Percentiles rank a stretch among this genome's conserved stretches.
Conservation (phyloP, 345 rosid species). For the Brassica cretica region DNA sequence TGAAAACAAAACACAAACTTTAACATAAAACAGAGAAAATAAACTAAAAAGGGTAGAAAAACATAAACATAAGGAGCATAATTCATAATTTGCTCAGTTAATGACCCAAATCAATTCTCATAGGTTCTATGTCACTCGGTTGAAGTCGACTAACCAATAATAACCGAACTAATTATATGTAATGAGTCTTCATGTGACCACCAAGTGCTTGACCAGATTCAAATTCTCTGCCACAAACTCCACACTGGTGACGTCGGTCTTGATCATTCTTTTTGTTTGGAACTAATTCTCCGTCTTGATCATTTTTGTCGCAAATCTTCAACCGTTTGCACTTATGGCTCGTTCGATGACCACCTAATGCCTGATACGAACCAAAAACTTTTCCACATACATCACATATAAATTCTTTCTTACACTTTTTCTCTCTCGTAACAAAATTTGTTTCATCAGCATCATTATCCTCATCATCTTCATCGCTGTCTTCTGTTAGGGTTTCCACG, state of each 20-base stretch:
- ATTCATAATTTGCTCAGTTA: not conserved
- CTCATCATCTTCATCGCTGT: not conserved
- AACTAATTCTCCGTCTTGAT: not conserved
- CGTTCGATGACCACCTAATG: not conserved
- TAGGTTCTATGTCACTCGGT: not conserved
- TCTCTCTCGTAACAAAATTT: not conserved
- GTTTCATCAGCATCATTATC: not conserved
- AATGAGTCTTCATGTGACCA: not conserved
- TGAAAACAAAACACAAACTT: not conserved
- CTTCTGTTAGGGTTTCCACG: not conserved
- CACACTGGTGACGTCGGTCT: not conserved
- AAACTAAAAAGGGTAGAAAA: not conserved
- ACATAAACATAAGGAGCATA: not conserved
- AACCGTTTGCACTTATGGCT: not conserved
- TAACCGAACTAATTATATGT: not conserved
- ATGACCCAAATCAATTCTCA: not conserved
- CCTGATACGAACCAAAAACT: not conserved
- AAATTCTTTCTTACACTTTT: not conserved
- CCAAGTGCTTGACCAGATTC: not conserved
- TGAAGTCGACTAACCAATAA: not conserved
- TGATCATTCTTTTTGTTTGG: not conserved
- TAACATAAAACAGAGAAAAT: not conserved
- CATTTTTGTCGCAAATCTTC: not conserved
- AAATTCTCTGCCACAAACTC: not conserved
- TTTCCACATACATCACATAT: not conserved